These are phyloP conservation scores for Enterospora canceri DNA, from an alignment of 371 early-diverging fungal species.

Conservation along the genomic window DNA sequence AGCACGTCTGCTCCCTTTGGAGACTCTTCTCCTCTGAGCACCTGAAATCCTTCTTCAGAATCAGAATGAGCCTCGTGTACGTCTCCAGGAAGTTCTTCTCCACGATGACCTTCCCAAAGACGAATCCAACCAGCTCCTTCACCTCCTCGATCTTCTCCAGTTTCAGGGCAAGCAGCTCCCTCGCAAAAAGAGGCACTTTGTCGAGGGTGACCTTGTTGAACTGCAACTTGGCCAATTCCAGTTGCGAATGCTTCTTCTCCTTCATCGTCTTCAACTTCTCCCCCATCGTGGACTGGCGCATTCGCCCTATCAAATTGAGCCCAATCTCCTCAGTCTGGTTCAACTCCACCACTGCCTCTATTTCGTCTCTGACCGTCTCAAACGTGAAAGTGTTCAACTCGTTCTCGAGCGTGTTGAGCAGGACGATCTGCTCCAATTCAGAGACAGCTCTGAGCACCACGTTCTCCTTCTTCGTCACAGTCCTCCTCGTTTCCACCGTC, in stretches of 20 bases:
- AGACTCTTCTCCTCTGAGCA: slow-evolving; percentile 33
- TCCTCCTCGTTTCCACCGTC: too few species aligned
- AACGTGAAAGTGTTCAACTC: too few species aligned
- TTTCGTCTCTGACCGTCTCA: too few species aligned
- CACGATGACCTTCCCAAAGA: slow-evolving; percentile 39
- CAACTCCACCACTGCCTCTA: too few species aligned
- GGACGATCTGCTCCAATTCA: too few species aligned
- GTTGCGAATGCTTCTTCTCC: slow-evolving; percentile 15
- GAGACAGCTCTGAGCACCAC: too few species aligned
- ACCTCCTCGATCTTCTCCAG: slow-evolving; percentile 32
- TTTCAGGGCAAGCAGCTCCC: slow-evolving; percentile 9
- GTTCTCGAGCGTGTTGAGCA: too few species aligned
- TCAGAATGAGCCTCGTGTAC: slow-evolving; percentile 27
- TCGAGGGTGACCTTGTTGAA: slow-evolving; percentile 32
- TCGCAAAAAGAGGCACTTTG: slow-evolving; percentile 12
- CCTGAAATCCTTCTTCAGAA: slow-evolving; percentile 32
- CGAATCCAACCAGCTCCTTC: slow-evolving; percentile 33
- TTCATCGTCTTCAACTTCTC: slow-evolving; percentile 10
- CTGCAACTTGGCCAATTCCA: slow-evolving; percentile 29
- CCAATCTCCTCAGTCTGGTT: too few species aligned
- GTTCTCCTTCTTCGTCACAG: too few species aligned
- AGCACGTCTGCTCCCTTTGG: slow-evolving; percentile 30
- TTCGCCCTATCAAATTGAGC: neutral
- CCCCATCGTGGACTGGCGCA: neutral
- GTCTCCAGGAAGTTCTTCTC: slow-evolving; percentile 24